Evolutionary conservation across 768 basidiomycete species (phyloP).

Genomic region (Leccinum uliginosum): DNA sequence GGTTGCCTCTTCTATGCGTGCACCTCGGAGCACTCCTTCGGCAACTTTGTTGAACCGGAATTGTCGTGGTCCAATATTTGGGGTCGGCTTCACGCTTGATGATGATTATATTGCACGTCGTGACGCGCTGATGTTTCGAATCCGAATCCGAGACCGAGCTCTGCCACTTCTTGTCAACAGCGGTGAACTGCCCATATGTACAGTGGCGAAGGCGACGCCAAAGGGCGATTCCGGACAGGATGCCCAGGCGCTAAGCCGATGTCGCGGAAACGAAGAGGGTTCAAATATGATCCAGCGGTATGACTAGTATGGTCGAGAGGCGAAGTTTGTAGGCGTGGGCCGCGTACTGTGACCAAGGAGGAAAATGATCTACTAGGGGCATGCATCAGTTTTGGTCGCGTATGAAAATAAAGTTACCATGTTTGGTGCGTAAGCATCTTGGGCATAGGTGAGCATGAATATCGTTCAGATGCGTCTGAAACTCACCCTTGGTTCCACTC

Average conservation of each 20-base stretch:
- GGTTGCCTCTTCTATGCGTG: not conserved
- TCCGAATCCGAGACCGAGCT: not conserved
- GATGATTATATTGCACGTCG: not conserved
- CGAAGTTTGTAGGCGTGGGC: too few species aligned
- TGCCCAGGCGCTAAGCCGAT: slow-evolving; percentile 17
- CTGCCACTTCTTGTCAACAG: too few species aligned
- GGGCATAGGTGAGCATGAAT: too few species aligned
- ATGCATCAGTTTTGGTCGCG: too few species aligned
- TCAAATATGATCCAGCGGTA: not conserved
- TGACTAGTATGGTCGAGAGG: not conserved
- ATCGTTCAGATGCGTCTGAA: too few species aligned
- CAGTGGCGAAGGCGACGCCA: not conserved
- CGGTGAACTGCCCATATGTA: not conserved
- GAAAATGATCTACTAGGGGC: too few species aligned
- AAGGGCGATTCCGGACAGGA: slow-evolving; percentile 15
- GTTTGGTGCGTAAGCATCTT: too few species aligned
- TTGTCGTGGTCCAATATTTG: not conserved
- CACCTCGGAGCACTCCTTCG: not conserved
- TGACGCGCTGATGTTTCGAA: not conserved
- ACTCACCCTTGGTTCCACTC: too few species aligned
- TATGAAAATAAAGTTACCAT: too few species aligned
- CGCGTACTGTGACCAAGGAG: too few species aligned
- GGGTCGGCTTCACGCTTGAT: not conserved
- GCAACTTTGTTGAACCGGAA: not conserved
- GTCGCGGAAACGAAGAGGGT: not conserved